Conservation (phyloP, 169 alveolate species). For the Cardiosporidium cionae region DNA sequence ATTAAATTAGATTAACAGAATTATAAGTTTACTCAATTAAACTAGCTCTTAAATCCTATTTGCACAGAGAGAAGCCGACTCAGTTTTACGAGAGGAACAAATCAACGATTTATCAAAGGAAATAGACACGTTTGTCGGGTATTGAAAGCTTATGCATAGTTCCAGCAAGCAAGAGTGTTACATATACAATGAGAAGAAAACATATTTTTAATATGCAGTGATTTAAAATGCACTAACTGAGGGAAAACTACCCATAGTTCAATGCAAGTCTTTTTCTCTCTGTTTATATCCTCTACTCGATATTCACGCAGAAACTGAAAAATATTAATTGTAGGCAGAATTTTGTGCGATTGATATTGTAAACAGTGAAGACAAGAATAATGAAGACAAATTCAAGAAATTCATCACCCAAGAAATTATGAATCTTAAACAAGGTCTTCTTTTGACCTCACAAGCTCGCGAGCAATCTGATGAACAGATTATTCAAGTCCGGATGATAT, state of each 20-base stretch:
- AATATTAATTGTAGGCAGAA: no score
- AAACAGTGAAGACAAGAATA: conserved; percentile 25
- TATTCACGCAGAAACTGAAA: no score
- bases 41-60: conserved; percentile 10
- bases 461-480: conserved; percentile 44
- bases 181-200: no score
- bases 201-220: no score
- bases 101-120: conserved; percentile 22
- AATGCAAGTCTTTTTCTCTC: no score
- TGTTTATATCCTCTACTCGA: no score
- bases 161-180: no score
- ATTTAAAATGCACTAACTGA: no score
- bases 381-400: conserved; percentile 28
- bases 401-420: conserved; percentile 25
- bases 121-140: conserved; percentile 26
- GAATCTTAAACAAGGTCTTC: conserved; percentile 28
- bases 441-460: conserved; percentile 32
- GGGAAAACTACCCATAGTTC: no score
- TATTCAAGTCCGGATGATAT: conserved; percentile 13
- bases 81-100: conserved; percentile 31
- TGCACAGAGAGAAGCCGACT: conserved; percentile 35
- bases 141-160: no score
- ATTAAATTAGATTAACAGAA: no score
- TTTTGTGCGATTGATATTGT: no score
- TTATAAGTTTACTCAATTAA: conserved; percentile 16